Percentiles rank a stretch among this genome's conserved stretches.
Conservation (phyloP, 192 early-diverging fungal genomes). For the Chytriomyces hyalinus region DNA sequence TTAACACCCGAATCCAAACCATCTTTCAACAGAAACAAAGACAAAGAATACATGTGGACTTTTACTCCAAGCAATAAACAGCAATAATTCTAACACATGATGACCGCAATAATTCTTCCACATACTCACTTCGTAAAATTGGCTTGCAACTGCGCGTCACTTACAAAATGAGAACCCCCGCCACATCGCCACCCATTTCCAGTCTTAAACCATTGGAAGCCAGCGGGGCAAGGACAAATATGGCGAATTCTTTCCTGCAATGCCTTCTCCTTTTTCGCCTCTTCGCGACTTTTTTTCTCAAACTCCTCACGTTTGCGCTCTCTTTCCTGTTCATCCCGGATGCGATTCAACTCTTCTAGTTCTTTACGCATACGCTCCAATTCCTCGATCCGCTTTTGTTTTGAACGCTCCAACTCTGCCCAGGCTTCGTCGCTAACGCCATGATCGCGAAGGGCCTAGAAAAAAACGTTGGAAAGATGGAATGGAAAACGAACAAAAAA, state of each 20-base stretch:
- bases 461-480: not conserved
- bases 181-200: conserved; percentile 40
- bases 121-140: conserved; percentile 9
- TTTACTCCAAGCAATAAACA: too few species aligned
- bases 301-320: not conserved
- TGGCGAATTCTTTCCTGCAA: conserved; percentile 32
- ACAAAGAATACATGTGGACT: too few species aligned
- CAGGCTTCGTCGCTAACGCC: conserved; percentile 46
- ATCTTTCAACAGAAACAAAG: too few species aligned
- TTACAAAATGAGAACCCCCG: conserved; percentile 38
- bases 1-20: too few species aligned
- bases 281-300: conserved; percentile 18
- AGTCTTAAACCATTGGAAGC: conserved; percentile 29
- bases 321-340: conserved; percentile 2
- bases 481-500: not conserved
- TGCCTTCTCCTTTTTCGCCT: conserved; percentile 25
- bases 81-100: too few species aligned
- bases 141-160: conserved; percentile 29
- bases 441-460: conserved; percentile 14
- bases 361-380: conserved; percentile 7
- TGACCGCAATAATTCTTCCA: too few species aligned
- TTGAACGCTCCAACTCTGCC: conserved; percentile 34
- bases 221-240: conserved; percentile 36
- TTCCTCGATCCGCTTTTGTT: conserved; percentile 25
- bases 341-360: conserved; percentile 10